These are phyloP conservation scores for Pseudotsuga menziesii DNA, from an alignment of 75 land plant species.

Conservation along the genomic window DNA sequence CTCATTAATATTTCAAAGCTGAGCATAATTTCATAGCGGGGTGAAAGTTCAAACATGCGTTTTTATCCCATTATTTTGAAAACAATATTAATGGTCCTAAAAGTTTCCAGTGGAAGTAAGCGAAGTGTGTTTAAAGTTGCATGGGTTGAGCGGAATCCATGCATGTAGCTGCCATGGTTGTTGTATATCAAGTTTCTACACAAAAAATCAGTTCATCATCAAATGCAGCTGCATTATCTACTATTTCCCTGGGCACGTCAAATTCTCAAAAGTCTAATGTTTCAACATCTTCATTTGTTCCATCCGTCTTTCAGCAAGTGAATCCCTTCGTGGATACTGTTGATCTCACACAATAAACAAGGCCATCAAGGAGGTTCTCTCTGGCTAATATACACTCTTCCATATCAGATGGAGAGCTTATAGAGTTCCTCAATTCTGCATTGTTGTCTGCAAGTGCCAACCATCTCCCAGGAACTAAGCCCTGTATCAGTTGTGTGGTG, in stretches of 20 bases:
- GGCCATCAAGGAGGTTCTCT: conserved; percentile 82
- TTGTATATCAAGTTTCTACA: conserved; percentile 21
- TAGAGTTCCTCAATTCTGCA: conserved; percentile 70
- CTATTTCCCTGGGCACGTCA: conserved; percentile 16
- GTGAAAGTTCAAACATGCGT: too few relatives aligned
- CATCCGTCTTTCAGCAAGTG: conserved; percentile 18
- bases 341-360: conserved; percentile 87
- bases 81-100: too few relatives aligned
- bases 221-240: conserved; percentile 19
- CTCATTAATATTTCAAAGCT: too few relatives aligned
- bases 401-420: conserved; percentile 73
- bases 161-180: conserved; percentile 44
- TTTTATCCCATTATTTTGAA: too few relatives aligned
- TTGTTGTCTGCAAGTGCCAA: conserved; percentile 62
- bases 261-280: conserved; percentile 5
- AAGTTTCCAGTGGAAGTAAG: too few relatives aligned
- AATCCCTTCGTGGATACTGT: conserved; percentile 38
- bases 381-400: conserved; percentile 71
- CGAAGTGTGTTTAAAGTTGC: too few relatives aligned
- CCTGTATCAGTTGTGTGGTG: conserved; percentile 89
- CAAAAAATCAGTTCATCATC: conserved; percentile 20
- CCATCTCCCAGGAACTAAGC: conserved; percentile 60
- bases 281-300: not conserved
- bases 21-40: too few relatives aligned
- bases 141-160: too few relatives aligned